These are phyloP conservation scores for Xylariaceae sp. DNA, from an alignment of 2,329 filamentous ascomycete species.

Conservation along the genomic window DNA sequence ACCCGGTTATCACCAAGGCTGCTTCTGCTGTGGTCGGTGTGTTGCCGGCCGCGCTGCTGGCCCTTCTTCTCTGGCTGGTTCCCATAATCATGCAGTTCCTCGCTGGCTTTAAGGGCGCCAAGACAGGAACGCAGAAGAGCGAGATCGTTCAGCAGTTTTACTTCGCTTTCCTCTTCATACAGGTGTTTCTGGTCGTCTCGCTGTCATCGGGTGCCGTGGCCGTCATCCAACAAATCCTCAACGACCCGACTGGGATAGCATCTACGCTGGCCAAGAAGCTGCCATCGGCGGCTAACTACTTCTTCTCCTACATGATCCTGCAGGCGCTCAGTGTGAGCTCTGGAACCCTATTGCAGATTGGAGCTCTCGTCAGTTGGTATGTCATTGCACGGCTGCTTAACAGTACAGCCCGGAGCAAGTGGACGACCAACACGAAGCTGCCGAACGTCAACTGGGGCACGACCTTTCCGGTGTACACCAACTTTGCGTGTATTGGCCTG, in stretches of 20 bases:
- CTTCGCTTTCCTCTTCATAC: conserved; percentile 89
- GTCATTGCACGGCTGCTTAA: conserved; percentile 74
- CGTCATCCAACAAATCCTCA: conserved; percentile 48
- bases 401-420: conserved; percentile 75
- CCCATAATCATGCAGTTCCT: conserved; percentile 72
- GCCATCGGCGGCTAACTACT: conserved; percentile 87
- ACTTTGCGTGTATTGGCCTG: conserved; percentile 85
- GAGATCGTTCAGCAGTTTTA: conserved; percentile 88
- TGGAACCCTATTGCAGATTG: conserved; percentile 77
- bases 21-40: conserved; percentile 70
- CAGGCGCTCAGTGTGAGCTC: conserved; percentile 89
- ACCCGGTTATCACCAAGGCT: conserved; percentile 53
- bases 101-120: conserved; percentile 66
- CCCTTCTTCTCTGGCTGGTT: conserved; percentile 70
- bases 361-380: conserved; percentile 73
- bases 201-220: conserved; percentile 65
- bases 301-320: conserved; percentile 97
- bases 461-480: conserved; percentile 94
- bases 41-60: conserved; percentile 69
- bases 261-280: conserved; percentile 68
- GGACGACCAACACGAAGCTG: conserved; percentile 72
- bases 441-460: conserved; percentile 79
- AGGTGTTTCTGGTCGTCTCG: conserved; percentile 89
- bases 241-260: conserved; percentile 60
- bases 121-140: conserved; percentile 71